Conservation (phyloP, 768 basidiomycete species). For the Nidularia pulvinata region DNA sequence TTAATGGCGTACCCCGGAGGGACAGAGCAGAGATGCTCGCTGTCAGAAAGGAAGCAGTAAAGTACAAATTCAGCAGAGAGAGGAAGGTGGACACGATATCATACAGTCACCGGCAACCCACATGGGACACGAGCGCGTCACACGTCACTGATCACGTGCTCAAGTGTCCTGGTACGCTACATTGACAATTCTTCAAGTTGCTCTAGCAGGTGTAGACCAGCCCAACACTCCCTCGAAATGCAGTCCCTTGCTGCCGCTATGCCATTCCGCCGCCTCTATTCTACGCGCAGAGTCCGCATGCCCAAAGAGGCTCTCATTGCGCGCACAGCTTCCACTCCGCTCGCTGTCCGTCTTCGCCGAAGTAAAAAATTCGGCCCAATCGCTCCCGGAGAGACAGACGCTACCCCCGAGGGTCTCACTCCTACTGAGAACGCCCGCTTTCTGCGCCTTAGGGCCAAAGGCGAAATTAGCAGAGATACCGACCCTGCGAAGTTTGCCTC, state of each 20-base stretch:
- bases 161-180: too few species aligned
- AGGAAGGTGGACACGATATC: too few species aligned
- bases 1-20: too few species aligned
- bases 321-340: constrained; percentile 69
- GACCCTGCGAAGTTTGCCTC: constrained; percentile 26
- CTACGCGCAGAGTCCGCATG: constrained; percentile 25
- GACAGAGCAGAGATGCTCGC: too few species aligned
- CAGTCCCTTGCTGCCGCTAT: not conserved
- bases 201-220: too few species aligned
- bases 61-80: too few species aligned
- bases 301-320: constrained; percentile 48
- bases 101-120: too few species aligned
- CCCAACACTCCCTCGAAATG: too few species aligned
- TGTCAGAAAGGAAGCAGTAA: too few species aligned
- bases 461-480: constrained; percentile 21
- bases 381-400: constrained; percentile 38
- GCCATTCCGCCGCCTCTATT: not conserved
- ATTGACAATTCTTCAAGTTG: too few species aligned
- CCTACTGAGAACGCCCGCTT: constrained; percentile 66
- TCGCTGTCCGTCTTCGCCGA: constrained; percentile 73
- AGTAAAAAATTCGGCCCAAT: constrained; percentile 41
- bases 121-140: too few species aligned
- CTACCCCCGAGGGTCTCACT: constrained; percentile 55
- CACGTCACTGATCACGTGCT: too few species aligned
- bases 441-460: constrained; percentile 53